Evolutionary conservation across 257 asterid genomes (phyloP), one percentile per base, ranked within the genome.

Genomic region (Echium plantagineum): DNA sequence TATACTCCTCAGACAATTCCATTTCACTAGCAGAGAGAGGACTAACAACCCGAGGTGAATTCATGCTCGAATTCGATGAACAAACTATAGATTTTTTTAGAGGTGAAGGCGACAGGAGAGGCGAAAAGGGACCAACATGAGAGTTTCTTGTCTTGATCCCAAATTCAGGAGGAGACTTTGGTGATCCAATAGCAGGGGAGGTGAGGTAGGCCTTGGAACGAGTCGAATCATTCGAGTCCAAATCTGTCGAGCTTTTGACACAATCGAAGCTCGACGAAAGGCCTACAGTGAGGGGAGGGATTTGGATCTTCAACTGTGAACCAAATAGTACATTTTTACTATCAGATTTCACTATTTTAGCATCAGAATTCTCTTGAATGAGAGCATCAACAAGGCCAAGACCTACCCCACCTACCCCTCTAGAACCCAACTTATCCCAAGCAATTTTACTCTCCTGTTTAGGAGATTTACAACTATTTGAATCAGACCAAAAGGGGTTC

Each of bases 1-100:
- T 87, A 58, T 90, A 90, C 60, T 90, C 97, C 83, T 90, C 97
- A 0, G 94, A 90, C 17, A 85, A 86, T 82, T 87, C 95, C 86
- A 90, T 85, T 66, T 83, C 95, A 66, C 67, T 70, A 47, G 75
- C 79, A 53, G 97, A 84, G 17, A 86, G 80, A 59, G 74, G 63
- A 62, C 83, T 66, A 32, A 67, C 62, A 61, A 35, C 61, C 58
- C 66, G 59, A 0, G 79, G 64, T 4, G 76, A 70, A 54, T 66
- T 77, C 61, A 55, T 57, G 32, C 69, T 74, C 5, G 83, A 74
- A 70, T 76, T 75, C 54, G 68, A 62, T 28, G 79, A 76, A 1
- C 81, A 74, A 68, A 77, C 73, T 15, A 83, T 73, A 9, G 82
- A 81, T 72, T 79, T 83, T 83, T 66, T 79, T 58, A 65, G 60